phyloP scores from a whole-genome alignment of 1,284 basidiomycete species.

The Polyporus tsugae region DNA sequence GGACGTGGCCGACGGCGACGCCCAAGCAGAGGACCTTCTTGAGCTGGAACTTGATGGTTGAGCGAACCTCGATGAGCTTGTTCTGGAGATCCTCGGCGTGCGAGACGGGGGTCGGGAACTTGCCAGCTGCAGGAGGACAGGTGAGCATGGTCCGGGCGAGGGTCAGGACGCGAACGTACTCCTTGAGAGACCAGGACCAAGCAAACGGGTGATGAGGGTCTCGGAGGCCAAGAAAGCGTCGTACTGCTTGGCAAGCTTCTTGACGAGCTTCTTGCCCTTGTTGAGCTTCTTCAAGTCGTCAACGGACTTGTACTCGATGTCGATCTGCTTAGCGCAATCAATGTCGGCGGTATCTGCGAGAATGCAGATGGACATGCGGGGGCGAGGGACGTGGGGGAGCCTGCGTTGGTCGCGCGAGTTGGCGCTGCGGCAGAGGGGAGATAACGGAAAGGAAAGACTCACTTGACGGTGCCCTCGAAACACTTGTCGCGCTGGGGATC shows the following conservation, averaged over 20 bases:
- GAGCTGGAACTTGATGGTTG: constrained; percentile 99
- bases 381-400: constrained; percentile 96
- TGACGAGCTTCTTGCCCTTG: constrained; percentile 99
- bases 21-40: constrained; percentile 99
- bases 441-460: constrained; percentile 33
- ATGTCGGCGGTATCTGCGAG: constrained; percentile 99
- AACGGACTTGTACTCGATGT: constrained; percentile 99
- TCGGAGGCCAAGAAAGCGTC: constrained; percentile 99
- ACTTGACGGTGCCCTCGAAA: constrained; percentile 98
- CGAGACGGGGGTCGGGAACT: constrained; percentile 95
- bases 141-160: constrained; percentile 38
- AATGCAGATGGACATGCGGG: constrained; percentile 99
- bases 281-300: constrained; percentile 99
- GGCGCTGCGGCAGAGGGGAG: not conserved
- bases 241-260: constrained; percentile 99
- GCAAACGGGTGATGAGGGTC: constrained; percentile 98
- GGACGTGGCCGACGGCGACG: constrained; percentile 97
- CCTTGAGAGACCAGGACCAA: constrained; percentile 20
- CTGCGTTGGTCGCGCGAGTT: constrained; percentile 50
- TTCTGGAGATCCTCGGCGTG: constrained; percentile 91
- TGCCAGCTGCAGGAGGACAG: constrained; percentile 78
- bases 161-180: not conserved
- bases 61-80: constrained; percentile 96
- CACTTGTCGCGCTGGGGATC: constrained; percentile 95
- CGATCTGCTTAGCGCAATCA: constrained; percentile 97